Base-by-base conservation (phyloP, 169 alveolate species). In the Theileria parva region DNA sequence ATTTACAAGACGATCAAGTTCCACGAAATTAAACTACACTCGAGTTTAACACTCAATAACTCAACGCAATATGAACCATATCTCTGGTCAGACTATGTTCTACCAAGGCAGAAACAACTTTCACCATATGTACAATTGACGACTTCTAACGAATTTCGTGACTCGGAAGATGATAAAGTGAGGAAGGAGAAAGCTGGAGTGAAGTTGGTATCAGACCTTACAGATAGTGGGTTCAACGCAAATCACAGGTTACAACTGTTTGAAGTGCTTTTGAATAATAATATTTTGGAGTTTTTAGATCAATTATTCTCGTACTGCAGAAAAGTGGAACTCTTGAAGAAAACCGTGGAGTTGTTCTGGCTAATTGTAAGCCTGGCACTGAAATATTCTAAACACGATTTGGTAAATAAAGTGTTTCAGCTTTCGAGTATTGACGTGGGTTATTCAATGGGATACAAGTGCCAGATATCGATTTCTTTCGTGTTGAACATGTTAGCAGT, bases 61-160 rank as follows among this genome's bases (percentile, higher is more conserved):
- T 50, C 37, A 23, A 73, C 51, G 17, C 13, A 50, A 21, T 81
- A 81, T 51, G 88, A 81, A 50, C 34, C 32, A 39, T 75, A 70
- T 74, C 74, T 74, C 48, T 81, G 88, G 88, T 66, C 74, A 17
- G 88, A 81, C 53, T 80, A 81, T 57, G 88, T 81, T 17, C 75
- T 81, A 28, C 81, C 74, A 27, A 51, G 85, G 32, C 88, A 81
- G 44, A 32, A 77, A 21, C 48, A 64, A 21, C 73, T 81, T 64
- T 61, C 83, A 1, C 73, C 74, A 67, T 81, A 70, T 27, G 74
- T 55, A 39, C 73, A 67, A n/a, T 64, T 70, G 55, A 32, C 66
- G 27, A 44, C 57, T 25, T 51, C 15, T 0, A 17, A 69, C 13
- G 44, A 50, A 11, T 59, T 60, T 64, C 65, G 21, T 34, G 74